phyloP scores from a whole-genome alignment of 352 stramenopile genomes.

The Pythium chondricola region DNA sequence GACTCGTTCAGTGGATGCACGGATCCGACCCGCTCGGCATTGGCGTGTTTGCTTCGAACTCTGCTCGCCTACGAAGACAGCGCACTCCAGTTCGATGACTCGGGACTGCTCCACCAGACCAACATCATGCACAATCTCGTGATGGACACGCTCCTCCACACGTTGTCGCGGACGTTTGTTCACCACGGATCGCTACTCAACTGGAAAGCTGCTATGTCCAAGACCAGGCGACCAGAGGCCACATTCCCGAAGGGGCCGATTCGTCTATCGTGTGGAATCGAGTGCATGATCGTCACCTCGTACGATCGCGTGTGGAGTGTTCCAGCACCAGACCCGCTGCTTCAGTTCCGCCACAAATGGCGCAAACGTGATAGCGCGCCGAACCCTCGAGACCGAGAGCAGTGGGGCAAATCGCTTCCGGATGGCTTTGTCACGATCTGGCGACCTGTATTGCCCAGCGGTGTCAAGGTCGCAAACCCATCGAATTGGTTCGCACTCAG shows the following conservation, averaged over 20 bases:
- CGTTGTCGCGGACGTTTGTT: conserved; percentile 59
- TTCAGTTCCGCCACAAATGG: conserved; percentile 82
- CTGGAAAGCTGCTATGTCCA: conserved; percentile 44
- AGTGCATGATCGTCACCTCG: conserved; percentile 63
- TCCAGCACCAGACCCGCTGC: conserved; percentile 62
- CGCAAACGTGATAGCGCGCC: conserved; percentile 25
- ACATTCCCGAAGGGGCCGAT: conserved; percentile 71
- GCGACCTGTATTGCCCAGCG: conserved; percentile 42
- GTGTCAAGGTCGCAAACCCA: conserved; percentile 24
- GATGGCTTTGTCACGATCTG: conserved; percentile 71
- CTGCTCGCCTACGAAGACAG: conserved; percentile 21
- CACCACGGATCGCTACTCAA: conserved; percentile 22
- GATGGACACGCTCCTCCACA: conserved; percentile 74
- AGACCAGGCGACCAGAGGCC: conserved; percentile 31
- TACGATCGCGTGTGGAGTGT: conserved; percentile 83
- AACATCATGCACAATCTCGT: conserved; percentile 57
- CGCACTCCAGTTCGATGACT: conserved; percentile 15
- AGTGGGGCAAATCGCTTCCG: conserved; percentile 35
- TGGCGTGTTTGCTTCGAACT: conserved; percentile 20
- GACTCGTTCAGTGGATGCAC: conserved; percentile 9
- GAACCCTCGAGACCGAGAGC: conserved; percentile 1
- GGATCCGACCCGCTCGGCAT: not conserved
- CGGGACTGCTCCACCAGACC: conserved; percentile 21
- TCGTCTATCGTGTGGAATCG: conserved; percentile 54
- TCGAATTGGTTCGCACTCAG: conserved; percentile 66